These are phyloP conservation scores for Echeveria elegans DNA, from an alignment of 164 flowering plant species.

Conservation along the genomic window DNA sequence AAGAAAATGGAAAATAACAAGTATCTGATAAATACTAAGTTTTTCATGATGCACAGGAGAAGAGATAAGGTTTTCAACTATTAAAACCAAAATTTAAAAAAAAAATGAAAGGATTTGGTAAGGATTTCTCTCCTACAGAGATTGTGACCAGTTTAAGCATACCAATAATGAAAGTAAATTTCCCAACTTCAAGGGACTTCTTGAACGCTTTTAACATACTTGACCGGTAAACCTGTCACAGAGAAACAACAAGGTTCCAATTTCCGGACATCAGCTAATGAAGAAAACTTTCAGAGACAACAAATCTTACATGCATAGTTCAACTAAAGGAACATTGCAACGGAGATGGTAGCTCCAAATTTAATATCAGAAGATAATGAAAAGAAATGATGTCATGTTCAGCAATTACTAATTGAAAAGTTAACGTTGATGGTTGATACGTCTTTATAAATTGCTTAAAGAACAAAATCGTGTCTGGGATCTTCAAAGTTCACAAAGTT, in stretches of 20 bases:
- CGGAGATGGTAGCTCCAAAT: not conserved
- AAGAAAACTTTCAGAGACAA: not conserved
- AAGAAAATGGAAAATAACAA: not conserved
- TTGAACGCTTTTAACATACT: conserved; percentile 98
- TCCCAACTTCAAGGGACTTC: conserved; percentile 92
- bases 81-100: not conserved
- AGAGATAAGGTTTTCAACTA: not conserved
- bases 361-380: not conserved
- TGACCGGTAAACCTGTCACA: conserved; percentile 71
- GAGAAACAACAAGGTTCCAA: conserved; percentile 9
- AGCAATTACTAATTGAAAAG: not conserved
- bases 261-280: not conserved
- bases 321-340: not conserved
- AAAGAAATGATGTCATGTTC: not conserved
- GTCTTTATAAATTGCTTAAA: no score
- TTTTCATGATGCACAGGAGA: not conserved
- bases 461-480: no score
- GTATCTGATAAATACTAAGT: not conserved
- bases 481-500: no score
- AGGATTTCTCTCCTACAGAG: not conserved
- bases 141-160: no score
- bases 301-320: not conserved
- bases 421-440: no score
- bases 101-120: not conserved
- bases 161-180: conserved; percentile 80